Evolutionary conservation across 345 rosid species (phyloP).

Genomic region (Microcos paniculata): DNA sequence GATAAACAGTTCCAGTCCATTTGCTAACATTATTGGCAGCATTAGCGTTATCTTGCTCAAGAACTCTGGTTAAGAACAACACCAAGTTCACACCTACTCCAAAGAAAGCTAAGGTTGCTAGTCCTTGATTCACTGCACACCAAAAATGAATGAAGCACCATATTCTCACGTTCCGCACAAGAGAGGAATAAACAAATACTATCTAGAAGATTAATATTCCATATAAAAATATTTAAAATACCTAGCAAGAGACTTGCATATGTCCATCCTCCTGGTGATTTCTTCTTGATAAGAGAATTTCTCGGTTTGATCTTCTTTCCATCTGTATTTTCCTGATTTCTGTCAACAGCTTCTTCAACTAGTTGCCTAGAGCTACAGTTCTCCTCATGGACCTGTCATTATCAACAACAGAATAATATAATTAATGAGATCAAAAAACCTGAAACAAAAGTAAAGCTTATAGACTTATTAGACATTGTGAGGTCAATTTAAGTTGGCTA

Average conservation of each 20-base stretch:
- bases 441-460: neutral
- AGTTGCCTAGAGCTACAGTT: conserved; percentile 9
- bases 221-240: neutral
- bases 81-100: conserved; percentile 94
- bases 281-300: conserved; percentile 15
- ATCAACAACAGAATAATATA: neutral
- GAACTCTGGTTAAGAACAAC: conserved; percentile 74
- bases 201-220: no score
- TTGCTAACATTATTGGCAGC: conserved; percentile 90
- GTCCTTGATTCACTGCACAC: conserved; percentile 66
- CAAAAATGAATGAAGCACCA: neutral
- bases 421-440: no score
- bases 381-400: conserved; percentile 32
- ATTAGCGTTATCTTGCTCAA: conserved; percentile 67
- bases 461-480: neutral
- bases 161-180: neutral
- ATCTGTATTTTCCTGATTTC: conserved; percentile 18
- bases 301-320: conserved; percentile 6
- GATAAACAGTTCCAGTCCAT: conserved; percentile 94
- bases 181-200: neutral
- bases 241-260: conserved; percentile 18
- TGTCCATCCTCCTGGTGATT: conserved; percentile 15
- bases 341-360: conserved; percentile 17
- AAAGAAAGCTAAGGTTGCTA: conserved; percentile 87
- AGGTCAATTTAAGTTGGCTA: neutral